Evolutionary conservation across 768 basidiomycete genomes (phyloP), one percentile per base, ranked within the genome.

Genomic region (Hygrophorus pudorinus): DNA sequence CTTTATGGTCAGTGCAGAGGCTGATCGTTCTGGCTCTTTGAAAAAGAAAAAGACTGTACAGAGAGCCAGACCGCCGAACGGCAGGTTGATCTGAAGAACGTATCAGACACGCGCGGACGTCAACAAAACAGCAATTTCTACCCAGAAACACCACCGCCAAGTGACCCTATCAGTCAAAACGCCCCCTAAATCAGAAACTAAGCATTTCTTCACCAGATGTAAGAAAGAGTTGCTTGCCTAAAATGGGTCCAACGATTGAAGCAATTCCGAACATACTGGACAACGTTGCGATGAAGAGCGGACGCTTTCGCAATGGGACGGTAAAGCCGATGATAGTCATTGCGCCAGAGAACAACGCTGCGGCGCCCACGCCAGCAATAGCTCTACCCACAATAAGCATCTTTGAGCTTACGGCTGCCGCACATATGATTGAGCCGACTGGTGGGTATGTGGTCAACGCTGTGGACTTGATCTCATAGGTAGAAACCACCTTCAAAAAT

Each of bases 251-350:
- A 29, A 56, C 50, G 28, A 65, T 56, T 12, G 58, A 56, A 21
- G 58, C 40, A 28, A 57, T 32, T 3, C 68, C 72, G 46, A 67
- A 70, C 35, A 72, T 48, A 37, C 46, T 51, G 14, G 52, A 52
- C 31, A 58, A 46, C 14, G 54, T 14, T 1, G 48, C 53, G 38
- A 51, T 50, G 24, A 51, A 42, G 6, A 55, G 45, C 5, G 57
- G 54, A 14, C 57, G 43, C 38, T 50, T 39, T 16, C n/a, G n/a
- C 5, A 39, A 20, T 20, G 38, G 38, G 20, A 39, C 38, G n/a
- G 21, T 16, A 16, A 13, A 14, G n/a, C 38, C 13, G 38, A 20
- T 17, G n/a, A 39, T 24, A 7, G 24, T 24, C 24, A 24, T 24
- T 24, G 24, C 24, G 24, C 24, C 24, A 7, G 24, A 24, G 7